phyloP scores from a whole-genome alignment of 2,329 filamentous ascomycete genomes.

The Talaromyces sp. region DNA sequence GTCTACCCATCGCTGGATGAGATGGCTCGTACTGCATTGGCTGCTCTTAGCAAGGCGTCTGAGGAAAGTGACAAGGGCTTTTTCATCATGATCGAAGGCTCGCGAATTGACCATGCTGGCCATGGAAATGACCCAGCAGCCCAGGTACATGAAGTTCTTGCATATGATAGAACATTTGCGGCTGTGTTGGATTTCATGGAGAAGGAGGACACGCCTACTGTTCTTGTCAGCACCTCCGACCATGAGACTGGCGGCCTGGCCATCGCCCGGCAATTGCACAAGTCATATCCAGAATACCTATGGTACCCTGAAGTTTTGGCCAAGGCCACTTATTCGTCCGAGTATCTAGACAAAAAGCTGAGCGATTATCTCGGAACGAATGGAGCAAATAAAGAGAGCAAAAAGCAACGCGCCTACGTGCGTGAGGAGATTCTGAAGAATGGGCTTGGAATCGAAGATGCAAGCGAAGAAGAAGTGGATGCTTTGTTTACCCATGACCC shows the following conservation, averaged over 20 bases:
- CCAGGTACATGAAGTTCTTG: constrained; percentile 87
- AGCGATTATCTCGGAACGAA: constrained; percentile 50
- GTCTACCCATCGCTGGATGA: constrained; percentile 84
- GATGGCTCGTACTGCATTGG: constrained; percentile 80
- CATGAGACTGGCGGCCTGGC: constrained; percentile 92
- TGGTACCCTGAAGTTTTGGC: constrained; percentile 83
- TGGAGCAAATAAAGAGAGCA: constrained; percentile 31
- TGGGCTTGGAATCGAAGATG: constrained; percentile 72
- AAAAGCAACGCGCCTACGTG: constrained; percentile 58
- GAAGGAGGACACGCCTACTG: constrained; percentile 62
- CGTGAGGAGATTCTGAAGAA: constrained; percentile 60
- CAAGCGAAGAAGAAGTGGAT: constrained; percentile 64
- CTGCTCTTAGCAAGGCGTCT: constrained; percentile 74
- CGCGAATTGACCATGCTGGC: constrained; percentile 90
- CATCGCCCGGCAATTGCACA: constrained; percentile 65
- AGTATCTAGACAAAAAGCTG: constrained; percentile 63
- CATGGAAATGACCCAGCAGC: constrained; percentile 79
- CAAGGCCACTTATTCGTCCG: constrained; percentile 69
- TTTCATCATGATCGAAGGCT: constrained; percentile 98
- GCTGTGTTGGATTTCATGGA: constrained; percentile 80
- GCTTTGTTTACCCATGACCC: constrained; percentile 55
- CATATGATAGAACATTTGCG: constrained; percentile 82
- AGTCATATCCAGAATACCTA: constrained; percentile 60
- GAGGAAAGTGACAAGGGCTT: constrained; percentile 83
- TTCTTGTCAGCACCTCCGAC: constrained; percentile 87